phyloP scores from a whole-genome alignment of 805 yeast genomes.

The Ogataea paradorogensis region DNA sequence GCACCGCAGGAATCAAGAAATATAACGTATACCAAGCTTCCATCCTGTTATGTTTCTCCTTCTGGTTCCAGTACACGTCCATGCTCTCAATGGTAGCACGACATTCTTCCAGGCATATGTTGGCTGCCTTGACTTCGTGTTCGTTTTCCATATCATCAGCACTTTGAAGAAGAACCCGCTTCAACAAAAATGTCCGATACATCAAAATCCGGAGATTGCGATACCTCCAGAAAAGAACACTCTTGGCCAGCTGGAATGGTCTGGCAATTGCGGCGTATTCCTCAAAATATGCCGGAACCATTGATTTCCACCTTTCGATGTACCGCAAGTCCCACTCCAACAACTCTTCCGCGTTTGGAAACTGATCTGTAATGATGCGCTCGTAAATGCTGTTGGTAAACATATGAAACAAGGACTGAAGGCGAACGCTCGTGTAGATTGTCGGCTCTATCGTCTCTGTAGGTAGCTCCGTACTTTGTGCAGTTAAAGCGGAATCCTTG shows the following conservation, averaged over 20 bases:
- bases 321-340: conserved; percentile 13
- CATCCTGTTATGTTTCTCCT: conserved; percentile 12
- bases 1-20: conserved; percentile 16
- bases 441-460: conserved; percentile 7
- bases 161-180: conserved; percentile 10
- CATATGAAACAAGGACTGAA: conserved; percentile 16
- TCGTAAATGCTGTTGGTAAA: conserved; percentile 18
- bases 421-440: conserved; percentile 13
- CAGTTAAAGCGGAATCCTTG: conserved; percentile 13
- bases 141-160: neutral
- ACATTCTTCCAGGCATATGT: conserved; percentile 14
- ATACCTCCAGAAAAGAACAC: conserved; percentile 15
- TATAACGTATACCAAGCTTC: conserved; percentile 21
- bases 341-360: conserved; percentile 15
- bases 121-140: conserved; percentile 7
- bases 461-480: conserved; percentile 3
- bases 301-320: conserved; percentile 11
- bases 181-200: conserved; percentile 15
- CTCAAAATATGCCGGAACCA: conserved; percentile 13
- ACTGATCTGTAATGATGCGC: conserved; percentile 18
- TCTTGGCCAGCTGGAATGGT: conserved; percentile 10
- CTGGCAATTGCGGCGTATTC: conserved; percentile 3
- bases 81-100: conserved; percentile 14
- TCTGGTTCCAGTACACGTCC: conserved; percentile 11
- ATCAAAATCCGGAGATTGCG: conserved; percentile 16